A percentile compares a stretch with the other conserved stretches of the same genome.
These are phyloP conservation scores for Phyllosticta citribraziliensis DNA, from an alignment of 2,329 filamentous ascomycete species.

Conservation along the genomic window DNA sequence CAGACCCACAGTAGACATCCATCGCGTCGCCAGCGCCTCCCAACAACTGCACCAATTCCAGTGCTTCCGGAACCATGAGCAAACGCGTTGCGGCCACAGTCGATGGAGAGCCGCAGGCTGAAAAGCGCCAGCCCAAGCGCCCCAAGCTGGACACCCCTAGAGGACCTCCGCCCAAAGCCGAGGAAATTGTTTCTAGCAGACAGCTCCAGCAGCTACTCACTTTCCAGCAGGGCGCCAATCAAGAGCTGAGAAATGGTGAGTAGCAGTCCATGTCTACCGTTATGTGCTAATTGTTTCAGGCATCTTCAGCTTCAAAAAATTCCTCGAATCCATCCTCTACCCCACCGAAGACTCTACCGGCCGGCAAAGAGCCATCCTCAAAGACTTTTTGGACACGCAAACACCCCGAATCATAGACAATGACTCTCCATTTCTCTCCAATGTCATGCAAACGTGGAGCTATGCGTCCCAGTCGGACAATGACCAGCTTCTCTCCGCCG, in stretches of 20 bases:
- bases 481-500: constrained; percentile 69
- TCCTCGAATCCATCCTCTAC: constrained; percentile 56
- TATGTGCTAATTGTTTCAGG: constrained; percentile 33
- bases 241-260: constrained; percentile 23
- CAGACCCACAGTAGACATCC: neutral
- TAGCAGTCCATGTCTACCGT: neutral
- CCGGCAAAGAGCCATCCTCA: constrained; percentile 49
- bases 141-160: constrained; percentile 18
- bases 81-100: constrained; percentile 20
- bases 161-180: constrained; percentile 12
- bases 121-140: constrained; percentile 22
- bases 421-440: constrained; percentile 56
- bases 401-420: constrained; percentile 41
- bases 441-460: constrained; percentile 82
- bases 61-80: constrained; percentile 11
- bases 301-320: constrained; percentile 58
- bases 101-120: neutral
- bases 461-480: constrained; percentile 72
- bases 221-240: constrained; percentile 26
- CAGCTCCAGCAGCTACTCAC: constrained; percentile 27
- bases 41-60: neutral
- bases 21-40: neutral
- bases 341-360: constrained; percentile 39
- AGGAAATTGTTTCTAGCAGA: constrained; percentile 24
- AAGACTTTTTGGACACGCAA: constrained; percentile 58